phyloP scores from a whole-genome alignment of 257 asterid genomes.

The Solanum gandarillasii region DNA sequence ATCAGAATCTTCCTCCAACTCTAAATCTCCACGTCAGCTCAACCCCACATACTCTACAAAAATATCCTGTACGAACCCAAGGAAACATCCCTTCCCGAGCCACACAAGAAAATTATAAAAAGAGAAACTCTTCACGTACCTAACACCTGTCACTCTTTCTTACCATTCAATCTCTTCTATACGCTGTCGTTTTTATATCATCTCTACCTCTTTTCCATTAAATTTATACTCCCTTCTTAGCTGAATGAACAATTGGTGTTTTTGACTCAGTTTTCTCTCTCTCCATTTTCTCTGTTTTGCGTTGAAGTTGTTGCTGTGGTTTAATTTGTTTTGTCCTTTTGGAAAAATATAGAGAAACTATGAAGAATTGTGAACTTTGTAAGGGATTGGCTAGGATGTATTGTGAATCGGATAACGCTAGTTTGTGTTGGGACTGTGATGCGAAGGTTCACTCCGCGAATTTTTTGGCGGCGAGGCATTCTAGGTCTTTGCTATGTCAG shows the following conservation, averaged over 20 bases:
- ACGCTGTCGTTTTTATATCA: constrained; percentile 24
- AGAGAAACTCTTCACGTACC: not conserved
- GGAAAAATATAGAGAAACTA: not conserved
- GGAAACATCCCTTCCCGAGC: constrained; percentile 13
- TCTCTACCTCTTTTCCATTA: not conserved
- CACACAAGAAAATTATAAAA: not conserved
- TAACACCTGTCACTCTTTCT: constrained; percentile 29
- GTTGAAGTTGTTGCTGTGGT: not conserved
- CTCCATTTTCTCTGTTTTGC: not conserved
- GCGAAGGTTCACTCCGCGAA: constrained; percentile 75
- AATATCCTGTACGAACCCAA: constrained; percentile 22
- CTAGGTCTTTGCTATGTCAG: constrained; percentile 58
- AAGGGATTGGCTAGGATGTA: constrained; percentile 34
- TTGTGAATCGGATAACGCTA: constrained; percentile 74
- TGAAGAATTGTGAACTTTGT: constrained; percentile 61
- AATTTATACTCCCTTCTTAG: not conserved
- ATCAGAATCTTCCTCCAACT: constrained; percentile 12
- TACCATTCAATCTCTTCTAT: constrained; percentile 11
- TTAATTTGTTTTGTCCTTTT: not conserved
- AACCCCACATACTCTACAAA: not conserved
- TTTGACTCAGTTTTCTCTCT: not conserved
- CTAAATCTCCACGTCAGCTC: constrained; percentile 19
- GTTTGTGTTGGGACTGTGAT: constrained; percentile 76
- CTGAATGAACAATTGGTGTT: not conserved
- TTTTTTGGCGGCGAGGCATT: constrained; percentile 68